These are phyloP conservation scores for Betula pendula DNA, from an alignment of 306 rosid species.

Conservation along the genomic window DNA sequence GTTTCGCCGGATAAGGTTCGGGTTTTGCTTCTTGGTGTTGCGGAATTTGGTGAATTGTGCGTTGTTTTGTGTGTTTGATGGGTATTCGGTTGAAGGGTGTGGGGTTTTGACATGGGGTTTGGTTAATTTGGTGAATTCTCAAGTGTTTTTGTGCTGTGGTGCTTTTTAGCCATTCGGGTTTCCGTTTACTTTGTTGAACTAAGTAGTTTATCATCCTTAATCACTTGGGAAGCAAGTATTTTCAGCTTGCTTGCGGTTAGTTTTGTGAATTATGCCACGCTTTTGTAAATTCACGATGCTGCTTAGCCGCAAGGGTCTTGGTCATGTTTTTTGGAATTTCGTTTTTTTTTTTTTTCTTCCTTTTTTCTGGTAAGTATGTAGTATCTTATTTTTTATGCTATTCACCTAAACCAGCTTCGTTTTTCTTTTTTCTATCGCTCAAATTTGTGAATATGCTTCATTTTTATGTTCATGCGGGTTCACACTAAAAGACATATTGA, in stretches of 20 bases:
- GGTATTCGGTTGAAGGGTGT: background rate
- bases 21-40: background rate
- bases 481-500: background rate
- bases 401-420: background rate
- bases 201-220: background rate
- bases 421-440: background rate
- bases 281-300: background rate
- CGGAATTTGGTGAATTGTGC: background rate
- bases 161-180: background rate
- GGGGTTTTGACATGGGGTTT: background rate
- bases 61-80: background rate
- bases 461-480: background rate
- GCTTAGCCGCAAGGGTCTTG: background rate
- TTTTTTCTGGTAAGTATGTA: background rate
- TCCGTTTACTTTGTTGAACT: background rate
- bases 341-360: background rate
- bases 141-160: background rate
- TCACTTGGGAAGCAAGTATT: background rate
- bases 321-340: background rate
- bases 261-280: background rate
- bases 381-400: background rate
- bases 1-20: conserved; percentile 59
- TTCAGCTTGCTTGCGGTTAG: background rate
- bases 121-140: background rate
- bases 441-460: background rate